Evolutionary conservation across 345 rosid genomes (phyloP), one percentile per base, ranked within the genome.

Genomic region (Linum lewisii): DNA sequence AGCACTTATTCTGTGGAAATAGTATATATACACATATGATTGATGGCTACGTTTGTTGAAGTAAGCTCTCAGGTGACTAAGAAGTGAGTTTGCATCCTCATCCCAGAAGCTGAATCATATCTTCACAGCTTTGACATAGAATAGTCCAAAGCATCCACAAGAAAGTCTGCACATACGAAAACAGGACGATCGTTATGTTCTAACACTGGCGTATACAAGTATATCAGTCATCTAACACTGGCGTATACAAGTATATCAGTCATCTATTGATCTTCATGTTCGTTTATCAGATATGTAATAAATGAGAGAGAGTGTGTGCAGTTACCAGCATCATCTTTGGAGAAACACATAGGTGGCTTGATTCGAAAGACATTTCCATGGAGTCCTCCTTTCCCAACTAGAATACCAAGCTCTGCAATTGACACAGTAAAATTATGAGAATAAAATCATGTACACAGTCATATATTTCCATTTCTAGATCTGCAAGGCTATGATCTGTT

Each of bases 301-400:
- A 3, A 10, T 21, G 3, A 59, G 14, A 10, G 24, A 22, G 29
- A 64, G 14, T 11, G 11, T 50, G 18, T 10, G 38, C 18, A 60
- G 38, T 29, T 80, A 82, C 97, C 97, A 38, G 95, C 92, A 79
- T 93, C 97, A 23, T 85, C 88, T 76, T 84, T 87, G 62, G 85
- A 76, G 72, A 87, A 93, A 71, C 99, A 87, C 99, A 87, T 87
- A 0, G 97, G 99, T 21, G 99, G 95, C 62, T 87, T 89, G 67
- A 93, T 79, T 67, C 96, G 82, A 78, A 93, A 87, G 59, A 87
- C 94, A 26, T 80, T 93, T 26, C 95, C 97, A 32, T 93, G 88
- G 11, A 85, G 73, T 54, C 99, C 99, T 22, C 97, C 97, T 29
- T 29, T 29, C 34, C 34, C 34, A 29, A 29, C 34, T 29, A 29